Conservation (phyloP, 164 flowering plant genomes). For the Vitis cinerea region DNA sequence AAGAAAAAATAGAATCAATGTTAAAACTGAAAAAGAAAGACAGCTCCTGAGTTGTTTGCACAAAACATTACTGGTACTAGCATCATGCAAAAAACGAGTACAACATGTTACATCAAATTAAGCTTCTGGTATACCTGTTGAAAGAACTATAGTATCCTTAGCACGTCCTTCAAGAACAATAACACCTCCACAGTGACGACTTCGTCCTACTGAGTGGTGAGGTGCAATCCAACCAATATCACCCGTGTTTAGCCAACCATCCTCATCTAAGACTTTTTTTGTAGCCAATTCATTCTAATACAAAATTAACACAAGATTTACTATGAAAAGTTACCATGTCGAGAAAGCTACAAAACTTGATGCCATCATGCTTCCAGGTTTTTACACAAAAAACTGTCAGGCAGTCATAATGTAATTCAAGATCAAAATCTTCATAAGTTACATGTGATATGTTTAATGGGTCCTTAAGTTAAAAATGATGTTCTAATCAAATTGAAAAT, state of each 20-base stretch:
- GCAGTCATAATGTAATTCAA: neutral
- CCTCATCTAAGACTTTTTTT: constrained; percentile 56
- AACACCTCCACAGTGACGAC: constrained; percentile 77
- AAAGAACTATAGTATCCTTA: constrained; percentile 96
- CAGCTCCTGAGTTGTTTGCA: neutral
- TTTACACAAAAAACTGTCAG: neutral
- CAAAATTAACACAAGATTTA: constrained; percentile 3
- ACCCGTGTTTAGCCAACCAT: constrained; percentile 88
- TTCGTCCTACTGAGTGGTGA: constrained; percentile 66
- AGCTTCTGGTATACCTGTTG: constrained; percentile 51
- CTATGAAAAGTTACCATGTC: no score
- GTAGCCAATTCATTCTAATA: constrained; percentile 75
- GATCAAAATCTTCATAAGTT: neutral
- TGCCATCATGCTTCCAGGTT: no score
- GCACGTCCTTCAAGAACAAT: constrained; percentile 94
- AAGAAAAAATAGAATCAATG: neutral
- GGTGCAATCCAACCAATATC: constrained; percentile 97
- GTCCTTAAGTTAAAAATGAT: neutral
- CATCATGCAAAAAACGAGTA: neutral
- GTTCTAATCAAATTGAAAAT: neutral
- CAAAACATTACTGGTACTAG: neutral
- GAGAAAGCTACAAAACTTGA: no score
- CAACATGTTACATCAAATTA: neutral
- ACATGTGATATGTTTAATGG: neutral
- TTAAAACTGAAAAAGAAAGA: neutral